phyloP scores from a whole-genome alignment of 164 flowering plant genomes.

The Annona cherimola region DNA sequence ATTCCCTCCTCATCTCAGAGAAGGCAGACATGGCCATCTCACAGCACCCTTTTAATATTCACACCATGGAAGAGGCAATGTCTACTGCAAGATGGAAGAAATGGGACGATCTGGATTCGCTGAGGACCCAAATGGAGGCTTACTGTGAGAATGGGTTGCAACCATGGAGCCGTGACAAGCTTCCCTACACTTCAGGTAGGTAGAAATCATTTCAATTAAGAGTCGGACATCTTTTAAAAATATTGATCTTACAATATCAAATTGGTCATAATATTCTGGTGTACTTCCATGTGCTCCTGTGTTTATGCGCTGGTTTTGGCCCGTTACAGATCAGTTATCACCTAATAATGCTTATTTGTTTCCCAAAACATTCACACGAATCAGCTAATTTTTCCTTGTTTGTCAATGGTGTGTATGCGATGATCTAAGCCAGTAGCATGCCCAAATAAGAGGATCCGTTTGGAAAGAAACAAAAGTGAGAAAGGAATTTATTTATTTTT shows the following conservation, averaged over 20 bases:
- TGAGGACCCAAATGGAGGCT: slow-evolving; percentile 79
- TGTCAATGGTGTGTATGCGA: no score
- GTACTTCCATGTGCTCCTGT: not conserved
- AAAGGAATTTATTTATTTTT: no score
- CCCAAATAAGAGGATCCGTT: no score
- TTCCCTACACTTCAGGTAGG: slow-evolving; percentile 74
- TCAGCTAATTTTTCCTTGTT: no score
- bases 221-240: not conserved
- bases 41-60: slow-evolving; percentile 66
- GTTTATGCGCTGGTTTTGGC: not conserved
- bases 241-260: not conserved
- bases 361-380: no score
- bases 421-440: no score
- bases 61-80: slow-evolving; percentile 93
- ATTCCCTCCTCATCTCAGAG: slow-evolving; percentile 51
- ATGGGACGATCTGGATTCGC: slow-evolving; percentile 61
- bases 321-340: no score
- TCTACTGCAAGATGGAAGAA: slow-evolving; percentile 98
- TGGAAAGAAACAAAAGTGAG: no score
- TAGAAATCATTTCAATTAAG: not conserved
- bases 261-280: no score
- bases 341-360: no score
- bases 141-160: slow-evolving; percentile 80
- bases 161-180: slow-evolving; percentile 74
- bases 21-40: slow-evolving; percentile 85